A percentile compares a stretch with the other conserved stretches of the same genome.
phyloP scores from a whole-genome alignment of 2,329 filamentous ascomycete species.

The Nemania abortiva region DNA sequence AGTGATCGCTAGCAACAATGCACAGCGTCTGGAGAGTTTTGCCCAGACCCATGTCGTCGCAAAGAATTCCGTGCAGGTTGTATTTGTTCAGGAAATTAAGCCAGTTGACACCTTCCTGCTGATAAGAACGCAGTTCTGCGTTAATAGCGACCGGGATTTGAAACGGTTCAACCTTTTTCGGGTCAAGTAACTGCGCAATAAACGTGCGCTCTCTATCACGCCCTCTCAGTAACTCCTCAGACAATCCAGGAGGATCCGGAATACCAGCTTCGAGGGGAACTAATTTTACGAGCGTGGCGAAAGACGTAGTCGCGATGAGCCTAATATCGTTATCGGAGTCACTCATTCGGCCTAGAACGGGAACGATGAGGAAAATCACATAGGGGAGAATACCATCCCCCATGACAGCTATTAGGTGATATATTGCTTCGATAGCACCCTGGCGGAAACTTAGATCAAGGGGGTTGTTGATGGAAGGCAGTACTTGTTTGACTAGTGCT shows the following conservation, averaged over 20 bases:
- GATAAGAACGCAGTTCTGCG: conserved; percentile 94
- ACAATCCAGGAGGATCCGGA: conserved; percentile 93
- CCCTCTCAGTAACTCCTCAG: conserved; percentile 86
- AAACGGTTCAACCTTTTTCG: conserved; percentile 96
- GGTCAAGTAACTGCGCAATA: conserved; percentile 94
- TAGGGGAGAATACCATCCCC: conserved; percentile 95
- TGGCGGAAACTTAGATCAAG: conserved; percentile 90
- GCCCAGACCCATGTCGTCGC: conserved; percentile 98
- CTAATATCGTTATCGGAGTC: conserved; percentile 97
- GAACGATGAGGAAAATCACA: conserved; percentile 98
- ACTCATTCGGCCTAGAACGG: conserved; percentile 96
- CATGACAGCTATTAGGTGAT: conserved; percentile 98
- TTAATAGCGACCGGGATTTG: conserved; percentile 96
- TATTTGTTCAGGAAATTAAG: conserved; percentile 98
- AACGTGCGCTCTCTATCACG: conserved; percentile 96
- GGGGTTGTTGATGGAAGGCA: conserved; percentile 92
- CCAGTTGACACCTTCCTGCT: conserved; percentile 99
- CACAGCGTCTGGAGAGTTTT: conserved; percentile 98
- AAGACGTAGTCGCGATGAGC: conserved; percentile 93
- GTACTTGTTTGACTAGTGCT: conserved; percentile 89
- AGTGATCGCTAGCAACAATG: conserved; percentile 97
- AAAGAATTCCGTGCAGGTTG: conserved; percentile 96
- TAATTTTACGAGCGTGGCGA: conserved; percentile 95
- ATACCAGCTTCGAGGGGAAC: conserved; percentile 98
- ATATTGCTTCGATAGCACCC: conserved; percentile 93